Evolutionary conservation across 495 filamentous ascomycete species (phyloP).

Genomic region (Lophiostoma macrostomum): DNA sequence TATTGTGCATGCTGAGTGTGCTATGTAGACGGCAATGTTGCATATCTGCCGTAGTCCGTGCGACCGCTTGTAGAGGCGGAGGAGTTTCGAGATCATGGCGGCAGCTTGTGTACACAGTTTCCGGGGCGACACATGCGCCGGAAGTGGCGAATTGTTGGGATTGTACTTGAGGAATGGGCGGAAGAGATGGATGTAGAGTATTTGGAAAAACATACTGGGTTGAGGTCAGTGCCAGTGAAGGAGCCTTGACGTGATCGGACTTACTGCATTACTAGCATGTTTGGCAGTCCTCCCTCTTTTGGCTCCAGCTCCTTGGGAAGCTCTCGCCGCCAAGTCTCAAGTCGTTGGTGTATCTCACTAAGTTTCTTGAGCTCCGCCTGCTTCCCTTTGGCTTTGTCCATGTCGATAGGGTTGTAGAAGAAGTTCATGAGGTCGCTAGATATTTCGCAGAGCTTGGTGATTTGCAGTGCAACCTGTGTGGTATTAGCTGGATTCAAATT

Average conservation of each 20-base stretch:
- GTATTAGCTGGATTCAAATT: too few species aligned
- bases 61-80: constrained; percentile 87
- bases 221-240: constrained; percentile 21
- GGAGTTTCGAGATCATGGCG: constrained; percentile 80
- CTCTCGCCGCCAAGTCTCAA: constrained; percentile 87
- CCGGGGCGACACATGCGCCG: constrained; percentile 83
- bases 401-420: constrained; percentile 80
- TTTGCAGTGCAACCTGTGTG: constrained; percentile 58
- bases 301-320: constrained; percentile 85
- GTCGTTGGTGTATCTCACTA: constrained; percentile 81
- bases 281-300: constrained; percentile 83
- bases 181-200: constrained; percentile 95
- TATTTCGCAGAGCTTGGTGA: constrained; percentile 84
- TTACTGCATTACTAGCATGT: constrained; percentile 92
- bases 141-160: constrained; percentile 73
- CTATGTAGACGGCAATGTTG: constrained; percentile 93
- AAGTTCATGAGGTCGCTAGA: constrained; percentile 82
- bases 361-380: constrained; percentile 90
- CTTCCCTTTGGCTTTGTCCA: constrained; percentile 58
- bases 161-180: constrained; percentile 93
- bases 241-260: constrained; percentile 36
- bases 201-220: constrained; percentile 89
- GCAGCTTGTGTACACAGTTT: constrained; percentile 89
- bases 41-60: constrained; percentile 90
- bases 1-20: constrained; percentile 88